Base-by-base conservation (phyloP, 2,329 filamentous ascomycete genomes). In the Penicillium thymicola region DNA sequence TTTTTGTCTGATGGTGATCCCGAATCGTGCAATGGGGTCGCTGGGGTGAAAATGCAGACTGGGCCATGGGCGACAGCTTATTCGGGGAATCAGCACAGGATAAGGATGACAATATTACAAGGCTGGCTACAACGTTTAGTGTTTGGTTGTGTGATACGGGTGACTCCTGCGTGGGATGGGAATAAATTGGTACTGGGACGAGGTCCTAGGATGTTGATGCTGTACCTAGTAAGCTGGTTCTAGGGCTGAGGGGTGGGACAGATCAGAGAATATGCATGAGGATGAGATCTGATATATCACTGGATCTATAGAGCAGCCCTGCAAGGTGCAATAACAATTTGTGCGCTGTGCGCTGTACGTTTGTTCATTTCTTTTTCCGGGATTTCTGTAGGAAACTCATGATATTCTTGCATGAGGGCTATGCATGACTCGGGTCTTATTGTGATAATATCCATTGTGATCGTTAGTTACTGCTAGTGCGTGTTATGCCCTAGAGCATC, bases 211-310 rank as follows among this genome's bases (percentile, higher is more conserved):
- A 21, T 34, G n/a, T 18, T 30, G n/a, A 13, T 45, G 32, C n/a
- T 45, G 18, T 27, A n/a, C 38, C 11, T 36, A 14, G 25, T 53
- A 23, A 47, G 42, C 36, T 53, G 51, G 6, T 25, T 40, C 42
- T 47, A 30, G 7, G 51, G 42, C 54, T 58, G 55, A 55, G 49
- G 4, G 36, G 45, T 37, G 8, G 9, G n/a, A 28, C 41, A n/a
- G 40, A 32, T 51, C 49, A 55, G 49, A 30, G 57, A 41, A 34
- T 25, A 52, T 55, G 55, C 56, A 56, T 54, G 46, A 41, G 45
- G 47, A 58, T 58, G 36, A 23, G 36, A 59, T 59, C 41, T 61
- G 59, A 61, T 54, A 57, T 59, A 54, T 58, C 50, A n/a, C 34
- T 46, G 21, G 41, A 45, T 18, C 28, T 51, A 51, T 36, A 8